Base-by-base conservation (phyloP, 192 early-diverging fungal species). In the Coemansia sp. region DNA sequence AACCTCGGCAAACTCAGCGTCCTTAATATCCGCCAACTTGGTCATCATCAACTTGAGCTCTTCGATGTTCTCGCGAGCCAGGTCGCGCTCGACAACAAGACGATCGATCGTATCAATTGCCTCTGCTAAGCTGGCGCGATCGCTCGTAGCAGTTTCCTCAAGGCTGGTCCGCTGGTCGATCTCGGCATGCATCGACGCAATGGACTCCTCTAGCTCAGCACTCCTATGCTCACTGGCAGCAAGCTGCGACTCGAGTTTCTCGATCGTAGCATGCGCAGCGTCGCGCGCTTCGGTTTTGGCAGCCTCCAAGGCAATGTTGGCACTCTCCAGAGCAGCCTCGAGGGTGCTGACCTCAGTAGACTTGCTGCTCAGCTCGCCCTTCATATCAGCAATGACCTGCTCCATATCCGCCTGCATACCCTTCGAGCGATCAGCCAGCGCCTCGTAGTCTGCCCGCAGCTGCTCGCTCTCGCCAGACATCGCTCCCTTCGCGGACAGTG, bases 11-110 rank as follows among this genome's bases (percentile, higher is more conserved):
- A 76, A 80, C 26, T 84, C 77, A 42, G 52, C 65, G 64, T 84
- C 61, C 68, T 84, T 84, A 33, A 70, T 69, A 32, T 66, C 62
- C 2, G 82, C 82, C 7, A 84, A 66, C 61, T 76, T 77, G 2
- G 74, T 76, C 82, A 84, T 80, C 77, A 84, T 80, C 4, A 30
- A 44, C 43, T 84, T 84, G 33, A 84, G 77, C 19, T 71, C 71
- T 0, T 57, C 53, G 4, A 84, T 68, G 33, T 35, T 59, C 13
- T 58, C 46, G 3, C 30, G 66, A 8, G 74, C 74, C 40, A 37
- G 60, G 21, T 73, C 74, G 35, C 64, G 76, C 71, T 70, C 74
- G 8, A 42, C 46, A 26, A 28, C 49, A 6, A 81, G 67, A 33
- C 30, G 28, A 5, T 59, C n/a, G 33, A 59, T 59, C 17, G 13